Evolutionary conservation across 2,329 filamentous ascomycete species (phyloP).

Genomic region (Talaromyces sp.): DNA sequence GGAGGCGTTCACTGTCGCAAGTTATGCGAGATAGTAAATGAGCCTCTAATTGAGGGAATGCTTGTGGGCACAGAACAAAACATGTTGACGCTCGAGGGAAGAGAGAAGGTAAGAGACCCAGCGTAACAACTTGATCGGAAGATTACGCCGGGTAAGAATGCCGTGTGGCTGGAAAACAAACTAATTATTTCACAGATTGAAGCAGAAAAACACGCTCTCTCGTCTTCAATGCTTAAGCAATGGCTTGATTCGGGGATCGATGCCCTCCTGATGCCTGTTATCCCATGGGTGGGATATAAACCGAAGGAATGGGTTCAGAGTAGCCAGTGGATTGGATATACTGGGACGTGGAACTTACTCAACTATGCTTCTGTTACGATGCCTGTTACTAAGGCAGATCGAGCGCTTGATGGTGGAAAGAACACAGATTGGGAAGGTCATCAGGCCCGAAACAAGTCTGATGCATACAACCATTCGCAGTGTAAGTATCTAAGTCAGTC

Average conservation of each 20-base stretch:
- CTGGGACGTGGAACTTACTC: constrained; percentile 39
- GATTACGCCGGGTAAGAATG: too few species aligned
- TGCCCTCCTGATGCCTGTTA: constrained; percentile 25
- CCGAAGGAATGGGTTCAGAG: constrained; percentile 34
- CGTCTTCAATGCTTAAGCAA: constrained; percentile 23
- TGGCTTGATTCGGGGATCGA: constrained; percentile 33
- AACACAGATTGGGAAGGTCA: constrained; percentile 37
- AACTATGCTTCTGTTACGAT: constrained; percentile 38
- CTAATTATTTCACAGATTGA: constrained; percentile 17
- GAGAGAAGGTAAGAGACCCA: constrained; percentile 20
- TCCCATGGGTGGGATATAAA: constrained; percentile 23
- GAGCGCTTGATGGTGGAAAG: constrained; percentile 22
- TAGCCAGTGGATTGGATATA: constrained; percentile 39
- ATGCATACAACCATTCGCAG: constrained; percentile 47
- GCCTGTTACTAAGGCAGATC: constrained; percentile 49
- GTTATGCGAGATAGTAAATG: constrained; percentile 30
- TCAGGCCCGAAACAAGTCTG: constrained; percentile 48
- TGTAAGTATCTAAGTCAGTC: constrained; percentile 2
- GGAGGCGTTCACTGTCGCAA: constrained; percentile 32
- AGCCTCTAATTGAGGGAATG: constrained; percentile 37
- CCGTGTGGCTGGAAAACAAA: not conserved
- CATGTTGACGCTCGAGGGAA: constrained; percentile 21
- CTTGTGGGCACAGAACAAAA: constrained; percentile 33
- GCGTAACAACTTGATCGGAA: not conserved
- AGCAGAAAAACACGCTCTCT: constrained; percentile 22